phyloP scores from a whole-genome alignment of 2,329 filamentous ascomycete species.

The Neonectria punicea region DNA sequence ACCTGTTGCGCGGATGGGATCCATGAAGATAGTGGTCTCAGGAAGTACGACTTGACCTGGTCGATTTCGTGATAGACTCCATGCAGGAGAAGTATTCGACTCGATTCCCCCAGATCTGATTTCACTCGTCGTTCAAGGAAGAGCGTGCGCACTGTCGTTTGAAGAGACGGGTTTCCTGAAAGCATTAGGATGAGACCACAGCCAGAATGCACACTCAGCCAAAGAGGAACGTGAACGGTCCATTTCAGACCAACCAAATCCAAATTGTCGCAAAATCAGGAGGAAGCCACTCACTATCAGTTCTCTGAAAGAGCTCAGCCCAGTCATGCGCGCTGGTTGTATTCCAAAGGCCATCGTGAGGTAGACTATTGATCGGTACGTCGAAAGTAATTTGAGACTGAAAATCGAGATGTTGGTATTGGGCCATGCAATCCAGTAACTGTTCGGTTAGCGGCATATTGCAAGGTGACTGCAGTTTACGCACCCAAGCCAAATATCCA shows the following conservation, averaged over 20 bases:
- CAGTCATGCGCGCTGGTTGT: conserved; percentile 12
- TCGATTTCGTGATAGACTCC: conserved; percentile 36
- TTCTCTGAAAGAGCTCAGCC: background rate
- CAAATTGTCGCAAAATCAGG: background rate
- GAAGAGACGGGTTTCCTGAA: conserved; percentile 30
- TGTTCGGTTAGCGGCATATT: background rate
- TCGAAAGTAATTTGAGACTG: conserved; percentile 7
- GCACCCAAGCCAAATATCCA: conserved; percentile 27
- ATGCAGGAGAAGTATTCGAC: conserved; percentile 35
- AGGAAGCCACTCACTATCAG: background rate
- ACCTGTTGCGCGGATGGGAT: conserved; percentile 27
- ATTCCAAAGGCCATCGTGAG: conserved; percentile 27
- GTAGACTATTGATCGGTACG: background rate
- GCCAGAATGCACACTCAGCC: background rate
- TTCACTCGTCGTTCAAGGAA: conserved; percentile 31
- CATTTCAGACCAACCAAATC: background rate
- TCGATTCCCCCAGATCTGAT: conserved; percentile 33
- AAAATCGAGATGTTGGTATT: conserved; percentile 11
- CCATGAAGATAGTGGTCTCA: conserved; percentile 33
- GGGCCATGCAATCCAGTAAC: conserved; percentile 20
- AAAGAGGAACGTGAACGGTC: background rate
- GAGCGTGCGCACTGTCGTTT: conserved; percentile 17
- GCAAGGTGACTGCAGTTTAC: conserved; percentile 3
- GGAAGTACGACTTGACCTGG: conserved; percentile 29
- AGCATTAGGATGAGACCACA: background rate